Percentiles rank a stretch among this genome's conserved stretches.
Evolutionary conservation across 192 early-diverging fungal species (phyloP).

Genomic region (Rhizoclosmatium globosum): DNA sequence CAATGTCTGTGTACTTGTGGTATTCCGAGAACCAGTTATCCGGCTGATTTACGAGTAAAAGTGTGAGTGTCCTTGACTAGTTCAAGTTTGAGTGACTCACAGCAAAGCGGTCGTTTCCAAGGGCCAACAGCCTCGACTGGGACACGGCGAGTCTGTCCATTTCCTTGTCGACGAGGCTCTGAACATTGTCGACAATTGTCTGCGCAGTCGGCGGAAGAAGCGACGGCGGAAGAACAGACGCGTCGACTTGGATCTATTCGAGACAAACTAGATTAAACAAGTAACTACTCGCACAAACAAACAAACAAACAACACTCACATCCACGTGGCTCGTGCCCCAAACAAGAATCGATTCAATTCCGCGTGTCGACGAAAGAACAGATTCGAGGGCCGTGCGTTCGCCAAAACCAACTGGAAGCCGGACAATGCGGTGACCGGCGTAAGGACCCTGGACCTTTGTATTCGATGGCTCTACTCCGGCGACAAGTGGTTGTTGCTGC

Average conservation of each 20-base stretch:
- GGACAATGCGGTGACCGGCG: no score
- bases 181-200: constrained; percentile 23
- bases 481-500: no score
- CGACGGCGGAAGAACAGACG: background rate
- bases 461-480: no score
- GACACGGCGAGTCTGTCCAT: constrained; percentile 21
- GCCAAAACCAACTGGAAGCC: background rate
- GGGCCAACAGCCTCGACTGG: background rate
- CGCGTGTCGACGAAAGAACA: background rate
- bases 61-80: background rate
- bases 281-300: background rate
- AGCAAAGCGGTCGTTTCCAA: background rate
- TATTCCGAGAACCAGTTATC: constrained; percentile 59
- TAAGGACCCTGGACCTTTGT: no score
- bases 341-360: constrained; percentile 7
- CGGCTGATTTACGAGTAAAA: background rate
- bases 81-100: background rate
- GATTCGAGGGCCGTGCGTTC: background rate
- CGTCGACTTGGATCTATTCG: constrained; percentile 23
- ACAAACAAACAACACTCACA: constrained; percentile 10
- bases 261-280: background rate
- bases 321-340: constrained; percentile 10
- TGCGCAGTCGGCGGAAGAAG: background rate
- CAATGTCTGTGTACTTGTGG: constrained; percentile 57
- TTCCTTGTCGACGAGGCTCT: constrained; percentile 15